These are phyloP conservation scores for Hagleromyces aurorensis DNA, from an alignment of 805 yeast species.

Conservation along the genomic window DNA sequence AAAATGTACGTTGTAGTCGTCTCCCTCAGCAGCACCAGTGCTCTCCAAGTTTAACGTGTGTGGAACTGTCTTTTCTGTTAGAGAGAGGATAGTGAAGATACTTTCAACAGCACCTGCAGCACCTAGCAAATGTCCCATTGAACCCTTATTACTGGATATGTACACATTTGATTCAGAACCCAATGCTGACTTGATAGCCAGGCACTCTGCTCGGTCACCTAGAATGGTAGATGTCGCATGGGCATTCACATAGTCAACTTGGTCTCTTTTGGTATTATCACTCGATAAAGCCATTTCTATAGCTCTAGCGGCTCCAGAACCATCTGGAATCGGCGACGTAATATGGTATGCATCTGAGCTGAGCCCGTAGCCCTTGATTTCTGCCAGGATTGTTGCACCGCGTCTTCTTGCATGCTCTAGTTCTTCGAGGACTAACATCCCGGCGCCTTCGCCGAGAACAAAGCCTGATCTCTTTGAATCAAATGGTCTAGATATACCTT, in stretches of 20 bases:
- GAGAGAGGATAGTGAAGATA: slow-evolving; percentile 64
- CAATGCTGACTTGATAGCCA: slow-evolving; percentile 46
- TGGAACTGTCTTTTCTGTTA: slow-evolving; percentile 53
- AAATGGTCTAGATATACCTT: slow-evolving; percentile 76
- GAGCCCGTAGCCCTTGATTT: slow-evolving; percentile 79
- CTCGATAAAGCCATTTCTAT: slow-evolving; percentile 67
- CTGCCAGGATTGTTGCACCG: slow-evolving; percentile 67
- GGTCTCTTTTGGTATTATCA: slow-evolving; percentile 39
- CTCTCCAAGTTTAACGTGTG: slow-evolving; percentile 69
- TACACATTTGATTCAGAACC: slow-evolving; percentile 28
- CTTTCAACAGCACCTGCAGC: slow-evolving; percentile 96
- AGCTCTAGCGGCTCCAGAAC: slow-evolving; percentile 77
- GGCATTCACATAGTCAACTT: slow-evolving; percentile 79
- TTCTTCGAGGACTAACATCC: slow-evolving; percentile 68
- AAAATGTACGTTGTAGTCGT: slow-evolving; percentile 33
- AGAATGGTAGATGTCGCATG: slow-evolving; percentile 91
- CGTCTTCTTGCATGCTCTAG: slow-evolving; percentile 66
- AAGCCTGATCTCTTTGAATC: slow-evolving; percentile 75
- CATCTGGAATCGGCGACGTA: slow-evolving; percentile 80
- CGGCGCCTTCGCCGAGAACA: slow-evolving; percentile 91
- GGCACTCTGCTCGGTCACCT: slow-evolving; percentile 85
- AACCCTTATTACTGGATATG: slow-evolving; percentile 81
- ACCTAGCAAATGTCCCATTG: slow-evolving; percentile 90
- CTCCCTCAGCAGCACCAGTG: slow-evolving; percentile 44
- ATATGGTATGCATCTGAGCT: slow-evolving; percentile 90